Percentiles rank a stretch among this genome's conserved stretches.
These are phyloP conservation scores for Thielaviopsis ethacetica DNA, from an alignment of 2,329 filamentous ascomycete genomes.

Conservation along the genomic window DNA sequence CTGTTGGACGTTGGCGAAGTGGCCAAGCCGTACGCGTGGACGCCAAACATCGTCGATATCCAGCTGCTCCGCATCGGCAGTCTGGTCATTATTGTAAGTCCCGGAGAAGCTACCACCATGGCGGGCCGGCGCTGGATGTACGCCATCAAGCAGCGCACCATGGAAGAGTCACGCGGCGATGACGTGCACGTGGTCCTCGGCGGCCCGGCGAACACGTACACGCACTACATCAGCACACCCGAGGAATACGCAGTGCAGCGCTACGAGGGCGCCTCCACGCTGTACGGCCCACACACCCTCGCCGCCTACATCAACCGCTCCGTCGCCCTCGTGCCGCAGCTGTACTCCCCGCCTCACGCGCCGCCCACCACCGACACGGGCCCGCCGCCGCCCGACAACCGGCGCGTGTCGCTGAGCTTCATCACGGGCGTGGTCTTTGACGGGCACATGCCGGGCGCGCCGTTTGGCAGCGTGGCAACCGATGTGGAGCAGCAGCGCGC, in stretches of 20 bases:
- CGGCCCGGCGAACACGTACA: slow-evolving; percentile 53
- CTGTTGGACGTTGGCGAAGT: slow-evolving; percentile 78
- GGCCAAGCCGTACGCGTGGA: slow-evolving; percentile 66
- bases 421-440: slow-evolving; percentile 69
- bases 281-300: slow-evolving; percentile 70
- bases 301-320: slow-evolving; percentile 80
- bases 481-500: slow-evolving; percentile 29
- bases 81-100: slow-evolving; percentile 66
- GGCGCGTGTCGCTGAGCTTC: slow-evolving; percentile 58
- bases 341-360: slow-evolving; percentile 21
- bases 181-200: slow-evolving; percentile 10
- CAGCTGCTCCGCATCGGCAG: slow-evolving; percentile 75
- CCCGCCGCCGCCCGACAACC: slow-evolving; percentile 60
- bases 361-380: slow-evolving; percentile 24
- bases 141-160: slow-evolving; percentile 33
- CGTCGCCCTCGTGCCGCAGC: slow-evolving; percentile 36
- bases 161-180: slow-evolving; percentile 16
- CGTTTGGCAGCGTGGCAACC: slow-evolving; percentile 51
- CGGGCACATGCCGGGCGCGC: slow-evolving; percentile 43
- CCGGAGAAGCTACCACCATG: slow-evolving; percentile 88
- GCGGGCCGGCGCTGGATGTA: slow-evolving; percentile 72
- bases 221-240: slow-evolving; percentile 54
- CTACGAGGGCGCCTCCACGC: slow-evolving; percentile 87
- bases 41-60: slow-evolving; percentile 79
- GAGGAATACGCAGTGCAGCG: slow-evolving; percentile 60